phyloP scores from a whole-genome alignment of 108 stramenopile genomes.

The Nitzschia inconspicua region DNA sequence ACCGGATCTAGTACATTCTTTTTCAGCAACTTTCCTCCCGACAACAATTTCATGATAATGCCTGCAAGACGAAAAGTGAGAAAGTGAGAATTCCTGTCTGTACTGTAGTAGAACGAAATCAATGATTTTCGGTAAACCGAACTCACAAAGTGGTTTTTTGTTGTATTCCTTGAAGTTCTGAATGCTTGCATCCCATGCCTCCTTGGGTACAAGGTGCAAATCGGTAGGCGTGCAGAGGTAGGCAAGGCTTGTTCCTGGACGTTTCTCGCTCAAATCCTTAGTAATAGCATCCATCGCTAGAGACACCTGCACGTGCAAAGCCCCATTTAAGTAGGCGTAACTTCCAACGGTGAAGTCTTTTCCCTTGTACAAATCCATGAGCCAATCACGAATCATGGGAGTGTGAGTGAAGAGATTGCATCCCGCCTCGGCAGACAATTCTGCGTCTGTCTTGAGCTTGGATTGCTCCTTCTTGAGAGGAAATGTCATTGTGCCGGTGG shows the following conservation, averaged over 20 bases:
- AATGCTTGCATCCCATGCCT: conserved; percentile 80
- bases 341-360: conserved; percentile 88
- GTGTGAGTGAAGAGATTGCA: conserved; percentile 94
- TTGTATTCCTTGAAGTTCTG: conserved; percentile 64
- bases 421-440: conserved; percentile 74
- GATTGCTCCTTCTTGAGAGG: conserved; percentile 76
- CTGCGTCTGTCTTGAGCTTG: conserved; percentile 55
- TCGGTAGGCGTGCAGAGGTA: conserved; percentile 99
- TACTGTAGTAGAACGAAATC: not conserved
- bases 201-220: conserved; percentile 90
- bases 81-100: not conserved
- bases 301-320: conserved; percentile 93
- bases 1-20: conserved; percentile 77
- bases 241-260: conserved; percentile 81
- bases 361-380: conserved; percentile 78
- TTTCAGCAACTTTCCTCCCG: conserved; percentile 62
- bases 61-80: conserved; percentile 24
- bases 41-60: conserved; percentile 61
- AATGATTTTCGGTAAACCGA: not conserved
- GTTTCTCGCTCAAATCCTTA: conserved; percentile 77
- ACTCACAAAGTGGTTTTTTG: conserved; percentile 64
- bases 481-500: conserved; percentile 91
- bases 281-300: conserved; percentile 94
- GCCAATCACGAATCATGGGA: conserved; percentile 93
- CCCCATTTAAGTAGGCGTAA: conserved; percentile 96